These are phyloP conservation scores for Trichaptum fuscoviolaceum DNA, from an alignment of 768 basidiomycete species.

Conservation along the genomic window DNA sequence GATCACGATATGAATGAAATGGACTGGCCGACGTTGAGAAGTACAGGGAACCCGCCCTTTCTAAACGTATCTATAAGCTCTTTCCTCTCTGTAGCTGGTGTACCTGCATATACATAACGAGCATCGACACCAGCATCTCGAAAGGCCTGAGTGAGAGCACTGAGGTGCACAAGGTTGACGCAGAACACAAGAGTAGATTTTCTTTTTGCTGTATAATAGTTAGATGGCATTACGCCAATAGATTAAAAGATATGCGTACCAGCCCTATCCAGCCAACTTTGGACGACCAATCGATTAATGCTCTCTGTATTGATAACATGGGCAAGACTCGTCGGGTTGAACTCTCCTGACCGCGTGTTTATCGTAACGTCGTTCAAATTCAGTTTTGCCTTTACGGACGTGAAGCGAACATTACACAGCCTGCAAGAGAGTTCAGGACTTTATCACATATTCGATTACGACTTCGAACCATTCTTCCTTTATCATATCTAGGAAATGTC, in stretches of 20 bases:
- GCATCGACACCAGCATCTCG: slow-evolving; percentile 78
- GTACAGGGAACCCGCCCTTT: slow-evolving; percentile 70
- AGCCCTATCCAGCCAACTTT: slow-evolving; percentile 83
- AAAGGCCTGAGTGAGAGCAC: slow-evolving; percentile 67
- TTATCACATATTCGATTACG: neutral
- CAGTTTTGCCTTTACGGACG: slow-evolving; percentile 71
- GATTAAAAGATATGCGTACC: slow-evolving; percentile 38
- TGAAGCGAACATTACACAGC: slow-evolving; percentile 86
- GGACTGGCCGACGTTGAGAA: slow-evolving; percentile 78
- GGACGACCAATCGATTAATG: slow-evolving; percentile 73
- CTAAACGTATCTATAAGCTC: slow-evolving; percentile 63
- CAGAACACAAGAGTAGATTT: slow-evolving; percentile 93
- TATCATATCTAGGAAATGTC: slow-evolving; percentile 89
- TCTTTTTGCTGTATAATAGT: slow-evolving; percentile 40
- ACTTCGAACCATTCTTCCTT: slow-evolving; percentile 72
- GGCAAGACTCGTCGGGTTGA: slow-evolving; percentile 71
- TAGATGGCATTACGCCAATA: neutral
- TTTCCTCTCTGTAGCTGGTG: slow-evolving; percentile 58
- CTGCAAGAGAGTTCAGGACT: slow-evolving; percentile 26
- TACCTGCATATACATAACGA: slow-evolving; percentile 68
- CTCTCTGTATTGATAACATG: slow-evolving; percentile 75
- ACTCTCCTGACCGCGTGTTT: slow-evolving; percentile 72
- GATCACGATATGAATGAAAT: neutral
- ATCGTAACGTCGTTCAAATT: slow-evolving; percentile 63
- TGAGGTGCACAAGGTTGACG: slow-evolving; percentile 77